Evolutionary conservation across 1,284 basidiomycete species (phyloP), one percentile per base, ranked within the genome.

Genomic region (Heliocybe sulcata): DNA sequence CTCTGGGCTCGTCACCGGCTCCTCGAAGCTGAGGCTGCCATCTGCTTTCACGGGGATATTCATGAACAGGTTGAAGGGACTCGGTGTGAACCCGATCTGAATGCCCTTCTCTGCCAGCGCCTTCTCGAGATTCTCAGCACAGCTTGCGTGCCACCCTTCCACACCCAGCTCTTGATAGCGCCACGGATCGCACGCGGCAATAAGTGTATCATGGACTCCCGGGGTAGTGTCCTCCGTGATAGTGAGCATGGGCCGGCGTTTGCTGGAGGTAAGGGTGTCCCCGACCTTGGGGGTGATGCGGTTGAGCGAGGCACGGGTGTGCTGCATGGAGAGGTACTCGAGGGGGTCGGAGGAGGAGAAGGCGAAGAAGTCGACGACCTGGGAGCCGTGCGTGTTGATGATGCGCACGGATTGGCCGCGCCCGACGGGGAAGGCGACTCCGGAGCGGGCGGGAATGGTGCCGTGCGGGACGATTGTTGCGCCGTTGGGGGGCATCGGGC

Each of bases 341-440:
- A 70, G 64, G 6, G 69, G 61, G 45, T 72, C 70, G 2, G 63
- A 65, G 11, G 69, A 59, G n/a, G 71, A 68, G 58, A 68, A 72
- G 14, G 69, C 65, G 38, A 42, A 42, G 38, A 42, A 20, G 38
- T 42, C 38, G 38, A 42, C 38, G 38, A 42, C 38, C 38, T 42
- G 38, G 8, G 38, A 3, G 38, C 38, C 38, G 16, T 16, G 19
- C 16, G 38, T 16, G 16, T 16, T 42, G 38, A 16, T 42, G 38
- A 42, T 42, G 38, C 38, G 38, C 38, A 42, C 19, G 38, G 38
- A n/a, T 4, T 16, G 16, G 38, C 38, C 38, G 4, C 8, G 4
- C 8, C 16, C 8, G 38, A 42, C 38, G 12, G 6, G 4, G 38
- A 42, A 42, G 12, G 38, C 38, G 38, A 16, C 38, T 3, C 38